Percentiles rank a stretch among this genome's conserved stretches.
Conservation (phyloP, 306 rosid genomes). For the Chamaecrista fasciculata region DNA sequence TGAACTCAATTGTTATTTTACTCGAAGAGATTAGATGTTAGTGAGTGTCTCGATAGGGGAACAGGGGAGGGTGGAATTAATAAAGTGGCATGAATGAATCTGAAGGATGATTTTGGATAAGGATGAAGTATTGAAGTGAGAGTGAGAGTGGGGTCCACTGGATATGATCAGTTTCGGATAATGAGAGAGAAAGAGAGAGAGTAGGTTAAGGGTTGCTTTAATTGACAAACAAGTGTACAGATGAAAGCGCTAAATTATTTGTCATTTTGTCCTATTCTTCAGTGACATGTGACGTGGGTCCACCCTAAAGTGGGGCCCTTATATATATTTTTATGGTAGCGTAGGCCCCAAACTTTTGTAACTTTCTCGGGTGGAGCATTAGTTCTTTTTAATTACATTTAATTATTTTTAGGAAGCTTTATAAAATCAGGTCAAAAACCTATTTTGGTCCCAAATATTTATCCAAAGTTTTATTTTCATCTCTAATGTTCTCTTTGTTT, state of each 20-base stretch:
- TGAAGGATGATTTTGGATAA: slow-evolving; percentile 40
- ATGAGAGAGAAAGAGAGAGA: neutral
- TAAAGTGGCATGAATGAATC: neutral
- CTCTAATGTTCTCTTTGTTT: too few relatives aligned
- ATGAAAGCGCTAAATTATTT: neutral
- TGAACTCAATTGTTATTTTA: too few relatives aligned
- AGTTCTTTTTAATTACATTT: too few relatives aligned
- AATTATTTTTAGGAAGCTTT: too few relatives aligned
- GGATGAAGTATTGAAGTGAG: slow-evolving; percentile 44
- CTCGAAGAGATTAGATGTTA: too few relatives aligned
- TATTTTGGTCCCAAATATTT: too few relatives aligned
- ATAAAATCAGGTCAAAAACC: too few relatives aligned
- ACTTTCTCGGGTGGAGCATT: too few relatives aligned
- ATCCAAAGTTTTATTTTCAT: too few relatives aligned
- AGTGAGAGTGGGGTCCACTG: slow-evolving; percentile 36
- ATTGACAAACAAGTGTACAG: slow-evolving; percentile 9
- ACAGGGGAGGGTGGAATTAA: neutral
- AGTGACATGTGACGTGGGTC: neutral
- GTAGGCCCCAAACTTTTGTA: too few relatives aligned
- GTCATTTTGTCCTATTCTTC: neutral
- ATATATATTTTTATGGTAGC: too few relatives aligned
- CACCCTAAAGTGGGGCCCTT: too few relatives aligned
- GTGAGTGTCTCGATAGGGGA: neutral
- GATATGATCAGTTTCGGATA: slow-evolving; percentile 29
- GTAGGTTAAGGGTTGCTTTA: slow-evolving; percentile 4